Conservation (phyloP, 305 asterid genomes). For the Fraxinus xanthoxyloides region DNA sequence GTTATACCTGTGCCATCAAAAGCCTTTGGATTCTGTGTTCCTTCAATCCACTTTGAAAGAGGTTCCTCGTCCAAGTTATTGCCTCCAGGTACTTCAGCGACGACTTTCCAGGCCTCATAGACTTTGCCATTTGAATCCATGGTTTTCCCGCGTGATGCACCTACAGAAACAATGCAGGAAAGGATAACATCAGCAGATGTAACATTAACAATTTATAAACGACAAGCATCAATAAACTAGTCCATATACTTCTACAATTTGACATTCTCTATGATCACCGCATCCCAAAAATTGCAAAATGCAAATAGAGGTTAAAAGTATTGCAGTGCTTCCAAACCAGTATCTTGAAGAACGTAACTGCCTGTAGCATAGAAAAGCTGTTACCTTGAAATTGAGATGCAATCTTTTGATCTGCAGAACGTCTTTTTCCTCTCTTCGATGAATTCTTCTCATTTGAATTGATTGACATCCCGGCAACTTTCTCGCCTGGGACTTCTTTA, state of each 20-base stretch:
- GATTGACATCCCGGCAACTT: constrained; percentile 31
- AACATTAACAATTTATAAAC: constrained; percentile 2
- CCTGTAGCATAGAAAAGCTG: neutral
- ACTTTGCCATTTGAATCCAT: neutral
- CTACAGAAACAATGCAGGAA: constrained; percentile 37
- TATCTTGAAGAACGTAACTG: constrained; percentile 7
- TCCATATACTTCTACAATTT: neutral
- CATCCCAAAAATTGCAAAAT: neutral
- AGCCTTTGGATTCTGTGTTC: constrained; percentile 32
- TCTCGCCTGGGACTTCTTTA: constrained; percentile 27
- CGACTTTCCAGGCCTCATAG: neutral
- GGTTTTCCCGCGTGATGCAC: constrained; percentile 23
- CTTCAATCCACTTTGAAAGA: constrained; percentile 64
- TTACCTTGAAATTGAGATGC: constrained; percentile 46
- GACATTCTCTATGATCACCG: neutral
- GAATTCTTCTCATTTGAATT: constrained; percentile 32
- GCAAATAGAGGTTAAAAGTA: neutral
- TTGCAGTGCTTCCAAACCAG: neutral
- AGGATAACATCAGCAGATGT: constrained; percentile 6
- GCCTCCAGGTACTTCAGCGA: neutral
- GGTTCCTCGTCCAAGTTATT: constrained; percentile 40
- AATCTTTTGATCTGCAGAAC: constrained; percentile 18
- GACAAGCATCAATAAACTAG: neutral
- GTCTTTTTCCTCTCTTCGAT: constrained; percentile 45
- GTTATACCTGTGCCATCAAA: constrained; percentile 53